phyloP scores from a whole-genome alignment of 805 yeast species.

The Candida xyloterini region DNA sequence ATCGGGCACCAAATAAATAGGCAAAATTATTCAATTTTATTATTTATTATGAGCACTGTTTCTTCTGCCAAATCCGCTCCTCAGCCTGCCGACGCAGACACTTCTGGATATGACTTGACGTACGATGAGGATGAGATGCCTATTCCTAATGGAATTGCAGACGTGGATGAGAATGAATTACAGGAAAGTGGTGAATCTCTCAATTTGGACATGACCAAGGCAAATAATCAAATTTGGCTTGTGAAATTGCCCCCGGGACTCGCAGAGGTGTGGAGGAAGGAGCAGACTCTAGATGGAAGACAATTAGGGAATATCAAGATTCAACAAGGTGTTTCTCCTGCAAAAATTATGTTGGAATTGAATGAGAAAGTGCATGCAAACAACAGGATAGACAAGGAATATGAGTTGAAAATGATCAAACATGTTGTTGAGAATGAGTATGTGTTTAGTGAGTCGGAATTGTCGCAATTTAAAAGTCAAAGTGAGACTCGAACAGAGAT shows the following conservation, averaged over 20 bases:
- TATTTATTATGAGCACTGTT: conserved; percentile 12
- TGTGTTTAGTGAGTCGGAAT: conserved; percentile 83
- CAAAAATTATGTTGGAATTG: conserved; percentile 55
- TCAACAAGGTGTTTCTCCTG: conserved; percentile 39
- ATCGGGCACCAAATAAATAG: conserved; percentile 4
- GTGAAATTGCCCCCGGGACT: conserved; percentile 87
- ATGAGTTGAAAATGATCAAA: conserved; percentile 75
- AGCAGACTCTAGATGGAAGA: conserved; percentile 62
- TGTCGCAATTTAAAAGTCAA: conserved; percentile 57
- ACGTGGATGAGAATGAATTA: conserved; percentile 34
- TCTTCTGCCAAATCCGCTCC: conserved; percentile 5
- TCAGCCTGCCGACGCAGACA: conserved; percentile 12
- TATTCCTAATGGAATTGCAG: conserved; percentile 35
- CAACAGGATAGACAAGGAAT: conserved; percentile 73
- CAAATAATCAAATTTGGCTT: conserved; percentile 81
- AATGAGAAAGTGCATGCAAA: conserved; percentile 46
- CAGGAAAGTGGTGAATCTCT: conserved; percentile 59
- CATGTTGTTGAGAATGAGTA: conserved; percentile 80
- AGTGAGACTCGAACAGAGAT: conserved; percentile 49
- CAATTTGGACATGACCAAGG: conserved; percentile 65
- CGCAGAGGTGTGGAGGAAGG: conserved; percentile 75
- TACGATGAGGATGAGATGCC: conserved; percentile 33
- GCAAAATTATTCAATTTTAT: conserved; percentile 2
- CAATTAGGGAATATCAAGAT: conserved; percentile 79
- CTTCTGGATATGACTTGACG: conserved; percentile 17